Evolutionary conservation across 352 stramenopile genomes (phyloP).

Genomic region (Globisporangium cystogenes): DNA sequence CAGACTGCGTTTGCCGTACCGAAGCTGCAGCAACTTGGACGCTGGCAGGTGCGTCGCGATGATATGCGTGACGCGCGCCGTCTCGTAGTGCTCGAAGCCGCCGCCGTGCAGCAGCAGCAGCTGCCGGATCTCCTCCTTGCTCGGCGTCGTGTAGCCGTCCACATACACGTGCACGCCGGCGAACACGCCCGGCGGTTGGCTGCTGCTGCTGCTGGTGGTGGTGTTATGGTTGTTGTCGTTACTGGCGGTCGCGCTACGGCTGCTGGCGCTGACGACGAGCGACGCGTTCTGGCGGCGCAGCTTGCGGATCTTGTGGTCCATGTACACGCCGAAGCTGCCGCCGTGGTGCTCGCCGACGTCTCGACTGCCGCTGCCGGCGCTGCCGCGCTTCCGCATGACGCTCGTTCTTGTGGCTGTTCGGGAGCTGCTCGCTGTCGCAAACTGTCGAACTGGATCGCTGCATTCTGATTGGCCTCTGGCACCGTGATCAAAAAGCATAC

Average conservation of each 20-base stretch:
- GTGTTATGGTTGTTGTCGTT: slow-evolving; percentile 1
- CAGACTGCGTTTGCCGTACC: slow-evolving; percentile 25
- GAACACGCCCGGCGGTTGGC: slow-evolving; percentile 35
- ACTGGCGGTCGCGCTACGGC: neutral
- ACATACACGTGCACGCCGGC: slow-evolving; percentile 75
- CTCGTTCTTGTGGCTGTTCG: neutral
- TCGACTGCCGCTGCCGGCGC: neutral
- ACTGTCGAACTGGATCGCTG: neutral
- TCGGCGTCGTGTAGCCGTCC: slow-evolving; percentile 84
- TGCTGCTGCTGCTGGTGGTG: neutral
- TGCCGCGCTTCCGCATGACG: neutral
- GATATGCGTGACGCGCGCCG: slow-evolving; percentile 80
- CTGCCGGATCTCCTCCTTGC: slow-evolving; percentile 79
- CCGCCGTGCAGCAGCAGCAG: slow-evolving; percentile 78
- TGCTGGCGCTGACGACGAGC: slow-evolving; percentile 11
- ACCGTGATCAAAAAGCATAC: no score
- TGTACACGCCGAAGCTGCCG: slow-evolving; percentile 87
- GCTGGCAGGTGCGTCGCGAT: slow-evolving; percentile 78
- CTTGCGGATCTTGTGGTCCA: slow-evolving; percentile 90
- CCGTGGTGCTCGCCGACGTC: slow-evolving; percentile 73
- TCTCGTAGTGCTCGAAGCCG: slow-evolving; percentile 88
- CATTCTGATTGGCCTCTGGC: neutral
- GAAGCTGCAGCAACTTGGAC: slow-evolving; percentile 83
- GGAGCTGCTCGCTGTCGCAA: no score
- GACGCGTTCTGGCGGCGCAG: slow-evolving; percentile 65